Evolutionary conservation across 75 land plant species (phyloP).

Genomic region (Isoetes taiwanensis): DNA sequence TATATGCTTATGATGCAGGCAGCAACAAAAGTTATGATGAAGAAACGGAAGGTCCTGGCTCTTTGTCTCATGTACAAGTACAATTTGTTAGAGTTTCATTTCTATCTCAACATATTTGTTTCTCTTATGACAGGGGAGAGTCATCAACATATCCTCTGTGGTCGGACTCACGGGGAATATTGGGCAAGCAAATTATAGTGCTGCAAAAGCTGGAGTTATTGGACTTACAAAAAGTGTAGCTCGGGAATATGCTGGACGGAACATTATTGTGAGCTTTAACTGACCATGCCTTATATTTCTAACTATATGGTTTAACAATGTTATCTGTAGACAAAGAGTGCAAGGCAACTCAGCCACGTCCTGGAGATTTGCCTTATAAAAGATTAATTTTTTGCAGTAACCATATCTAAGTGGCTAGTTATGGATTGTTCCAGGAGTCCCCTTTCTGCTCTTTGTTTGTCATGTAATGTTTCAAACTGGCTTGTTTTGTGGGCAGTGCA

Average conservation of each 20-base stretch:
- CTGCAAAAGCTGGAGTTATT: conserved; percentile 96
- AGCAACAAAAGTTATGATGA: conserved; percentile 95
- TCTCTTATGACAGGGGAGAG: conserved; percentile 53
- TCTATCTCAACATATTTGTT: background rate
- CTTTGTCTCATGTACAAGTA: background rate
- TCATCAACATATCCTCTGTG: conserved; percentile 85
- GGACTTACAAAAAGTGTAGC: conserved; percentile 84
- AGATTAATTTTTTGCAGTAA: no score
- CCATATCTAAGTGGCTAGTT: background rate
- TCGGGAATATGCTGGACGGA: conserved; percentile 78
- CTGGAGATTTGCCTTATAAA: no score
- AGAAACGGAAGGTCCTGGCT: conserved; percentile 65
- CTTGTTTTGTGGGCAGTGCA: conserved; percentile 50
- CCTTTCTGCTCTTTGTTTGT: no score
- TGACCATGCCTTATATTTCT: no score
- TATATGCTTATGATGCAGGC: conserved; percentile 41
- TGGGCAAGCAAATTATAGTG: conserved; percentile 95
- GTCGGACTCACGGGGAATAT: conserved; percentile 83
- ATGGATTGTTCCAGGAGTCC: background rate
- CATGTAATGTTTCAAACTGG: no score
- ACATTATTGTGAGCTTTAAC: conserved; percentile 46
- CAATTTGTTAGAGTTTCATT: background rate
- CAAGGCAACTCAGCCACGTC: no score
- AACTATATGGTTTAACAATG: no score
- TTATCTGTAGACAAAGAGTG: no score